Base-by-base conservation (phyloP, 2,329 filamentous ascomycete species). In the Fusarium citri region DNA sequence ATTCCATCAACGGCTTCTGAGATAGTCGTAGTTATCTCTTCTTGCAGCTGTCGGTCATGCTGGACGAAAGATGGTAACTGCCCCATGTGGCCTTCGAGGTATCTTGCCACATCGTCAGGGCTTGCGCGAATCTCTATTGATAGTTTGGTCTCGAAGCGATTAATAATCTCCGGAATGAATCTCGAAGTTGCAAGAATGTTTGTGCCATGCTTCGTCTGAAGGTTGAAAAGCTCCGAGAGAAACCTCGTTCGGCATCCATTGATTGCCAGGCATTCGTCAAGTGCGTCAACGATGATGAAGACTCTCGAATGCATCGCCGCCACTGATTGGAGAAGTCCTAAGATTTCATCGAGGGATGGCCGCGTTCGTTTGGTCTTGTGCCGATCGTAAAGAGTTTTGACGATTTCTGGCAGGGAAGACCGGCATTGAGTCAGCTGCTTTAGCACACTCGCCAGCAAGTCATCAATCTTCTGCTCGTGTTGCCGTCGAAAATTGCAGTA, bases 151-250 rank as follows among this genome's bases (percentile, higher is more conserved):
- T 47, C 14, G 2, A 56, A 56, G 34, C 31, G 40, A 10, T 42
- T 26, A 12, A 11, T 26, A 10, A 60, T 60, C 5, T 47, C 50
- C 6, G 50, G 41, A 16, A 43, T 18, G 42, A 16, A 10, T 22
- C 42, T 25, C 15, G 75, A 78, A 0, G 76, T 78, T 5, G 69
- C 65, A 22, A 78, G 70, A 9, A 74, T 3, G 16, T 71, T 59
- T 9, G 23, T 1, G 2, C 8, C 4, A 8, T 9, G 4, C 5
- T 40, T 42, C 1, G 2, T 10, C 14, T 71, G 58, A 0, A 76
- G 31, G 4, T 30, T 11, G 9, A 62, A 31, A 3, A 74, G 16
- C 2, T 37, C 18, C 0, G 18, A 20, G 1, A 72, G 30, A 15
- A 76, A 25, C 7, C 12, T 15, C 5, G 6, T 30, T 3, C 41